Evolutionary conservation across 768 basidiomycete genomes (phyloP), one percentile per base, ranked within the genome.

Genomic region (Zangia roseola): DNA sequence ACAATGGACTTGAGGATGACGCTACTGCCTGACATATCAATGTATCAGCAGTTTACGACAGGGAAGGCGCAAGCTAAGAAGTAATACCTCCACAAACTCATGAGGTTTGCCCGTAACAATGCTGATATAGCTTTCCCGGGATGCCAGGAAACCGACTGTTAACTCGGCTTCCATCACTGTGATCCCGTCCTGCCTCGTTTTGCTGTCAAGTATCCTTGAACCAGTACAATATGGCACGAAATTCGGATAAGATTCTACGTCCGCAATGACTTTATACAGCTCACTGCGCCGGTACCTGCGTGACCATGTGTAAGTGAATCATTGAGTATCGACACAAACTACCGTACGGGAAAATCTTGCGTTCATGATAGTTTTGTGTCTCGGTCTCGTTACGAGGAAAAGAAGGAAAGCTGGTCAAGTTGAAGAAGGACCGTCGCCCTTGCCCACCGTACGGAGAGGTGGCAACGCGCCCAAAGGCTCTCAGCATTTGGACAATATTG

Each of bases 141-240:
- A 87, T 16, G 83, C 78, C 56, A 94, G 79, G 67, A 97, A 98
- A 8, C 91, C 91, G 28, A 95, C 87, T 4, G 83, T 82, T 56
- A 98, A 72, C 65, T 97, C 92, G 7, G 88, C 94, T 34, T 92
- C 82, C 72, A 95, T 82, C 39, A 74, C 70, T 49, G 65, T 73
- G 58, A 53, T 66, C 44, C 61, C 68, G 59, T 70, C 68, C 45
- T 64, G 53, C 61, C 56, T 34, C 55, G 49, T 13, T 25, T 47
- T 44, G 50, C 49, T 57, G 38, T 55, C 43, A 33, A 94, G 71
- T 47, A 94, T 76, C 20, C 79, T 80, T 5, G 92, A 88, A 19
- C 73, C 72, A 12, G 80, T 82, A 71, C 94, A 97, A 67, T 90
- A 95, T 6, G 97, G 95, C 44, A 99, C 74, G 65, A 97, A 99